These are phyloP conservation scores for Astrothelium macrocarpum DNA, from an alignment of 495 filamentous ascomycete species.

Conservation along the genomic window DNA sequence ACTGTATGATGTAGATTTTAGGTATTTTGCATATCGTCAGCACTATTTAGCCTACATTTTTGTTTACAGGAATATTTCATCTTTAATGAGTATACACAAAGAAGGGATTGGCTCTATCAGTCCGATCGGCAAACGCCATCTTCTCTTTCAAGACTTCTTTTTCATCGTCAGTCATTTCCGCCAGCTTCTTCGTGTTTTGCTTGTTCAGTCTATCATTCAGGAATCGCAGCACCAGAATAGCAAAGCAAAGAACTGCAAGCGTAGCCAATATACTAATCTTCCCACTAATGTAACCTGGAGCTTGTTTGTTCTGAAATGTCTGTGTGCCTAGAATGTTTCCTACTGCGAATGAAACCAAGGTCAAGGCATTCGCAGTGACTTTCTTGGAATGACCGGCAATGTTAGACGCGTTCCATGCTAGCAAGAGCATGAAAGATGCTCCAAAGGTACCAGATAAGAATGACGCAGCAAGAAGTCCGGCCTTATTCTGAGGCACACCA, in stretches of 20 bases:
- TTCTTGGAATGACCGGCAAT: conserved; percentile 18
- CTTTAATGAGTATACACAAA: conserved; percentile 34
- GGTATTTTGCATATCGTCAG: too few relatives aligned
- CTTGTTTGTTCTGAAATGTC: conserved; percentile 16
- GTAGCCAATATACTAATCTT: conserved; percentile 32
- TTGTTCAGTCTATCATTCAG: conserved; percentile 29
- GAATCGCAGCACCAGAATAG: conserved; percentile 26
- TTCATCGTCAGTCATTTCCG: conserved; percentile 23
- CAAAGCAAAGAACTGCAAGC: conserved; percentile 23
- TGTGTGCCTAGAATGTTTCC: conserved; percentile 23
- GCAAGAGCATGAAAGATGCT: conserved; percentile 27
- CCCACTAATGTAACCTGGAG: conserved; percentile 27
- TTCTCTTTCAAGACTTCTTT: conserved; percentile 25
- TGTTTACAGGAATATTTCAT: too few relatives aligned
- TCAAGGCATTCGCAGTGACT: conserved; percentile 17
- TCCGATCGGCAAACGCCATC: conserved; percentile 32
- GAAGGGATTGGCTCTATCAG: conserved; percentile 29
- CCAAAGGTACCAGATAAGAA: conserved; percentile 29
- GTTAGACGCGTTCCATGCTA: conserved; percentile 22
- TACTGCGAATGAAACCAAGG: conserved; percentile 26
- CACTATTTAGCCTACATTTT: too few relatives aligned
- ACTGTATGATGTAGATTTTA: too few relatives aligned
- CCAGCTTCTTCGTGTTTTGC: conserved; percentile 23
- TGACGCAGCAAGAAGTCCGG: conserved; percentile 29
- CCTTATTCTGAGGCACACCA: conserved; percentile 28